Percentiles rank a stretch among this genome's conserved stretches.
phyloP scores from a whole-genome alignment of 208 protist genomes.

The Crithidia bombi region DNA sequence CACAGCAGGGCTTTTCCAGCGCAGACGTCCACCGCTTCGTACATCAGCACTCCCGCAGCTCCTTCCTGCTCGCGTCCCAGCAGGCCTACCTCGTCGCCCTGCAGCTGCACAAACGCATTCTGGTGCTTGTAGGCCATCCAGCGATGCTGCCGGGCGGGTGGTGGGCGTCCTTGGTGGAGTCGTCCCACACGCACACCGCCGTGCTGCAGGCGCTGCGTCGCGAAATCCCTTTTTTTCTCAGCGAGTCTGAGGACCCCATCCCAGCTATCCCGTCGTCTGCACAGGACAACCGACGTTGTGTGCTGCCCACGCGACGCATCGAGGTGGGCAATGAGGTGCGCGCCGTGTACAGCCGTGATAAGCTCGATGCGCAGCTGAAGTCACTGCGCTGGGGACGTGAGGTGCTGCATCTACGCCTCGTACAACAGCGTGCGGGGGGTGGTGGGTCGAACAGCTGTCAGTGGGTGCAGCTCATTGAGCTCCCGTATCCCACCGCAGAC shows the following conservation, averaged over 20 bases:
- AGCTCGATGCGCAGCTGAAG: neutral
- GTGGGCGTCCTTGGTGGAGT: neutral
- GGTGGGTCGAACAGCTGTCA: neutral
- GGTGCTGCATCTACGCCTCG: neutral
- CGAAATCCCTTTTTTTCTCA: slow-evolving; percentile 12
- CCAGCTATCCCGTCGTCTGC: neutral
- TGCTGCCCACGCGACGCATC: slow-evolving; percentile 4
- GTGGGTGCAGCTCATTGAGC: slow-evolving; percentile 7
- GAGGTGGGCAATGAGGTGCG: neutral
- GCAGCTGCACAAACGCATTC: neutral
- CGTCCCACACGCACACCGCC: neutral
- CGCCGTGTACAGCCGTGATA: neutral
- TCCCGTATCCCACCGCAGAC: neutral
- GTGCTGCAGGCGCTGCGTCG: slow-evolving; percentile 10
- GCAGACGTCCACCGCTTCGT: slow-evolving; percentile 5
- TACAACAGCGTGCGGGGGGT: neutral
- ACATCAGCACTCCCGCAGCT: slow-evolving; percentile 4
- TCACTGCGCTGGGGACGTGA: neutral
- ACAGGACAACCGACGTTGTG: neutral
- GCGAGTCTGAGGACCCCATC: neutral
- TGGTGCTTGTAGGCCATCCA: neutral
- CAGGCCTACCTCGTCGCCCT: neutral
- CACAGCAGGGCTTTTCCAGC: slow-evolving; percentile 4
- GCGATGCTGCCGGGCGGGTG: neutral
- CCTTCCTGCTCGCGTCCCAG: neutral